These are phyloP conservation scores for Pyrenophora tritici-repentis DNA, from an alignment of 2,329 filamentous ascomycete species.

Conservation along the genomic window DNA sequence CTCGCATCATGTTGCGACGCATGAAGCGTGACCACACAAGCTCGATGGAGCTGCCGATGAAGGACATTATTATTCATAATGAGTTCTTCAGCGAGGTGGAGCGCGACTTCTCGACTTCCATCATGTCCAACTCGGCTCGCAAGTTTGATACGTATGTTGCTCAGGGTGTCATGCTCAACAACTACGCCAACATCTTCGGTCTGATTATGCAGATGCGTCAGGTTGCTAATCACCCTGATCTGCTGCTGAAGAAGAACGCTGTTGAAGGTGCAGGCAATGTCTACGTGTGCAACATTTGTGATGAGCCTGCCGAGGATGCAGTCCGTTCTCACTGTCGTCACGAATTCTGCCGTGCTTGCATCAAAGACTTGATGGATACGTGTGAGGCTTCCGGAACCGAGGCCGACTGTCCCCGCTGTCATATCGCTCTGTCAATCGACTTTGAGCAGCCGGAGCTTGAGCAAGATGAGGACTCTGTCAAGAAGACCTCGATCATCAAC, in stretches of 20 bases:
- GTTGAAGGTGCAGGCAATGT: conserved; percentile 86
- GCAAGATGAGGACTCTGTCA: conserved; percentile 82
- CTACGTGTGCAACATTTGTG: conserved; percentile 90
- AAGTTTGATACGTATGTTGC: conserved; percentile 96
- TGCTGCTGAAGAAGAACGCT: conserved; percentile 83
- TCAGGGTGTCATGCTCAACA: conserved; percentile 85
- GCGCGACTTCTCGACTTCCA: conserved; percentile 91
- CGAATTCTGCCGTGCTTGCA: conserved; percentile 85
- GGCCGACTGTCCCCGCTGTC: conserved; percentile 83
- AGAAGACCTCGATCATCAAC: conserved; percentile 97
- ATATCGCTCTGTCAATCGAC: conserved; percentile 87
- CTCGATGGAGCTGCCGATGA: conserved; percentile 94
- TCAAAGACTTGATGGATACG: conserved; percentile 78
- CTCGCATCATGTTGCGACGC: conserved; percentile 92
- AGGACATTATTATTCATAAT: conserved; percentile 87
- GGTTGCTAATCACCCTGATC: conserved; percentile 92
- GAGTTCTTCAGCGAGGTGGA: conserved; percentile 98
- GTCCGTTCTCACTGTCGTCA: conserved; percentile 91
- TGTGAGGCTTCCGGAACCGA: conserved; percentile 66
- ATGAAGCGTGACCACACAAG: conserved; percentile 92
- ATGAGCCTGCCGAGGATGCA: conserved; percentile 93
- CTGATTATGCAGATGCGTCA: conserved; percentile 99
- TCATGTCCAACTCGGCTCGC: conserved; percentile 89
- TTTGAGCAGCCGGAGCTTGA: conserved; percentile 94
- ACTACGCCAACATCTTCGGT: conserved; percentile 96